A percentile compares a stretch with the other conserved stretches of the same genome.
Conservation (phyloP, 2,329 filamentous ascomycete genomes). For the Scedosporium apiospermum region DNA sequence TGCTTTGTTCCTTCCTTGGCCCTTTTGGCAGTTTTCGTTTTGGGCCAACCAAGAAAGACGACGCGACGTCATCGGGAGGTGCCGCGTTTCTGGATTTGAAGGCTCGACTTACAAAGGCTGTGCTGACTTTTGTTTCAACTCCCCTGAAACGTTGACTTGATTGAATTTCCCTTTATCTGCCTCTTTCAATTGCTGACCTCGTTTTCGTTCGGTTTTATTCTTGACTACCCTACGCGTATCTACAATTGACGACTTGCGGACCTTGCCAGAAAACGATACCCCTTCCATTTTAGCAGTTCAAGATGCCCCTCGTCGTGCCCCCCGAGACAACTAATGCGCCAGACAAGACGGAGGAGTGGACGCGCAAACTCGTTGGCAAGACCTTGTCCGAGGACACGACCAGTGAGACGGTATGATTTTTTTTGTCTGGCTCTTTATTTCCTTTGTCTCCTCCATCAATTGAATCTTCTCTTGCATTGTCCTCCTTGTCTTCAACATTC, state of each 20-base stretch:
- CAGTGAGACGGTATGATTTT: constrained; percentile 42
- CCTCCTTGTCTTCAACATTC: background rate
- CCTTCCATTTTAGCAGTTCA: constrained; percentile 7
- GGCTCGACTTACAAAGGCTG: too few species aligned
- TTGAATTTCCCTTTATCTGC: background rate
- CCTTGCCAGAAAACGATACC: background rate
- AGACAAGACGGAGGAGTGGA: constrained; percentile 47
- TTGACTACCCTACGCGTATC: too few species aligned
- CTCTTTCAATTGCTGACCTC: background rate
- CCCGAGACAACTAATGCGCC: constrained; percentile 39
- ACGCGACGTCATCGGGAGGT: too few species aligned
- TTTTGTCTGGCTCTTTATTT: background rate
- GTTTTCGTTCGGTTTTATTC: background rate
- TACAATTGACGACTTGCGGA: background rate
- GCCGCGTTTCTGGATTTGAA: too few species aligned
- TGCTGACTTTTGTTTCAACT: too few species aligned
- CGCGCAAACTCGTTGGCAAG: constrained; percentile 55
- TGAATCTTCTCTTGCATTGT: background rate
- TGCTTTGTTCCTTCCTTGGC: too few species aligned
- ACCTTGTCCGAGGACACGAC: constrained; percentile 40
- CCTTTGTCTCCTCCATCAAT: background rate
- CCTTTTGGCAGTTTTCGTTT: too few species aligned
- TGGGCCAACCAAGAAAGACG: too few species aligned
- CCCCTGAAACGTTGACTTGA: too few species aligned
- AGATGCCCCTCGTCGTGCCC: constrained; percentile 59